phyloP scores from a whole-genome alignment of 805 yeast species.

The Sugiyamaella smithiae region DNA sequence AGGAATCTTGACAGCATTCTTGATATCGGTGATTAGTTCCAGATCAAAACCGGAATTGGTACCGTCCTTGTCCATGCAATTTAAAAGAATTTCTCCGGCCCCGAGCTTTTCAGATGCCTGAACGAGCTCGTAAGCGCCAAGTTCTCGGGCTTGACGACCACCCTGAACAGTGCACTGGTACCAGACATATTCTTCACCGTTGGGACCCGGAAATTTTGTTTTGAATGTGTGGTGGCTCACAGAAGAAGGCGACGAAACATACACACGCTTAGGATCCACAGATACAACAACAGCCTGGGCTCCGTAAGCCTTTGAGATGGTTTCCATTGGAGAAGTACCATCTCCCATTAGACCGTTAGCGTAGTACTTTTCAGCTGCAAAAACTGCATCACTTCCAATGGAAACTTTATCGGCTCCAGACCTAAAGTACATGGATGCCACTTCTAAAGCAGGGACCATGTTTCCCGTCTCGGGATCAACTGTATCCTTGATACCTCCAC shows the following conservation, averaged over 20 bases:
- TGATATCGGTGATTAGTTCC: slow-evolving; percentile 77
- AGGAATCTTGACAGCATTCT: slow-evolving; percentile 75
- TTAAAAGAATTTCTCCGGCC: slow-evolving; percentile 91
- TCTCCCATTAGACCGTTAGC: slow-evolving; percentile 52
- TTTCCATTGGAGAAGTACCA: slow-evolving; percentile 88
- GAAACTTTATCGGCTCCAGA: slow-evolving; percentile 98
- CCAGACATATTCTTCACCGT: slow-evolving; percentile 86
- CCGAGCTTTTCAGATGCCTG: slow-evolving; percentile 89
- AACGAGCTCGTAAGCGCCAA: slow-evolving; percentile 89
- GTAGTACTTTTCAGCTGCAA: slow-evolving; percentile 81
- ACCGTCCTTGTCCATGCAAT: slow-evolving; percentile 97
- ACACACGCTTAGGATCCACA: slow-evolving; percentile 93
- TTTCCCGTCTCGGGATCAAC: slow-evolving; percentile 78
- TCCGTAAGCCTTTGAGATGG: slow-evolving; percentile 89
- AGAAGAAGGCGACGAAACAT: slow-evolving; percentile 58
- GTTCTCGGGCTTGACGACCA: slow-evolving; percentile 84
- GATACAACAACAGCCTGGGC: slow-evolving; percentile 97
- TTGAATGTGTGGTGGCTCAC: slow-evolving; percentile 62
- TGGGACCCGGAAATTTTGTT: slow-evolving; percentile 72
- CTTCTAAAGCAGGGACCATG: slow-evolving; percentile 76
- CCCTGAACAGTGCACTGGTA: slow-evolving; percentile 96
- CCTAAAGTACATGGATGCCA: slow-evolving; percentile 86
- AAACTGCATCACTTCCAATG: slow-evolving; percentile 96
- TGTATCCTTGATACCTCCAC: slow-evolving; percentile 95
- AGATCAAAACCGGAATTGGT: slow-evolving; percentile 91